Base-by-base conservation (phyloP, 179 eudicot genomes). In the Corrigiola litoralis region DNA sequence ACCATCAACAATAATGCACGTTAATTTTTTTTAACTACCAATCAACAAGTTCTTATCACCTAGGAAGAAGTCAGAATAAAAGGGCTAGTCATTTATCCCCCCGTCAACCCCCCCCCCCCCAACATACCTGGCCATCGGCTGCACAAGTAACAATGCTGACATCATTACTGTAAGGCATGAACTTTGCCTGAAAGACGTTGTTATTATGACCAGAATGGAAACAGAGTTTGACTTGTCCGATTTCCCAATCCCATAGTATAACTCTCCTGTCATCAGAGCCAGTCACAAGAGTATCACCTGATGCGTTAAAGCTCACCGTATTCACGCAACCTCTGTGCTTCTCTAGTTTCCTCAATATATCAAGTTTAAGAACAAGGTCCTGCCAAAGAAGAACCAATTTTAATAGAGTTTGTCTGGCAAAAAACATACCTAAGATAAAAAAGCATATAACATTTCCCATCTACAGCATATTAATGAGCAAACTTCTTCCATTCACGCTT, bases 321-420 rank as follows among this genome's bases (percentile, higher is more conserved):
- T 95, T 95, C 42, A 95, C 99, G 72, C 99, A 95, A 38, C 97
- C 99, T 72, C 74, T 75, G 83, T 95, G 99, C 69, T 81, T 82
- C 48, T 81, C 88, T 71, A 91, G 84, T 79, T 81, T 88, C 72
- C 82, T 81, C 18, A 66, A 66, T 74, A 91, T 48, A 69, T 77
- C 96, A 61, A 91, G 82, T 45, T 84, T 82, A 42, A 88, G 86
- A 56, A 95, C 88, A 66, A 91, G 88, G 67, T 84, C 97, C 99
- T 95, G 85, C 24, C 70, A 63, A 7, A 59, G 49, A 54, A 56
- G 25, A 25, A 61, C 13, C 16, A 42, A 36, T 36, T 41, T 68
- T 1, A 68, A 13, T 40, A 50, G 34, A 45, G 13, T 59, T 62
- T 6, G 40, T 47, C 29, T 40, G 32, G 16, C 33, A 47, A 21